These are phyloP conservation scores for Akanthomyces lecanii DNA, from an alignment of 2,329 filamentous ascomycete genomes.

Conservation along the genomic window DNA sequence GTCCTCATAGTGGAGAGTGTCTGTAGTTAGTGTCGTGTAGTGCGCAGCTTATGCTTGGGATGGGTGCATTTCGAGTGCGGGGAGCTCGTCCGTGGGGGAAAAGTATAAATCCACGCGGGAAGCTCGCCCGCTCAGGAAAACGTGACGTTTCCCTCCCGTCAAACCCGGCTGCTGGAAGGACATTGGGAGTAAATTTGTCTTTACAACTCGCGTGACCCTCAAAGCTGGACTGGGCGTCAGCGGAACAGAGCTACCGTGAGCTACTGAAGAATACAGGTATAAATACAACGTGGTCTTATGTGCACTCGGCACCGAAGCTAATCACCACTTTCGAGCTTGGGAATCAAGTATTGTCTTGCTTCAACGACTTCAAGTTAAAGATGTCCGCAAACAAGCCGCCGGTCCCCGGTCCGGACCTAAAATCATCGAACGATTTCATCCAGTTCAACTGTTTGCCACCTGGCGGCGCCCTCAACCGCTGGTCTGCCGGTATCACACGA, in stretches of 20 bases:
- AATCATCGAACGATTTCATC: constrained; percentile 49
- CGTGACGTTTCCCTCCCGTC: neutral
- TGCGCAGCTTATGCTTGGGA: neutral
- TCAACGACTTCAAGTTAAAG: neutral
- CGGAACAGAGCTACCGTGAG: neutral
- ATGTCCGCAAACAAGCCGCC: neutral
- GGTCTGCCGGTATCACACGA: constrained; percentile 76
- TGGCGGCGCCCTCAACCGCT: constrained; percentile 68
- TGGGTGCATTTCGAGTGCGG: neutral
- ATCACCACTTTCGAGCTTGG: neutral
- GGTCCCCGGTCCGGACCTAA: constrained; percentile 32
- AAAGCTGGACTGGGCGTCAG: neutral
- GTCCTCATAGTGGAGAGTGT: constrained; percentile 1
- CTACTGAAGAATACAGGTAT: neutral
- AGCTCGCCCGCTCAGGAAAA: neutral
- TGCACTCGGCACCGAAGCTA: neutral
- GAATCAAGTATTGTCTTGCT: neutral
- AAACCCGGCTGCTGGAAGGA: neutral
- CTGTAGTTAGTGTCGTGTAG: neutral
- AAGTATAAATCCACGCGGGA: neutral
- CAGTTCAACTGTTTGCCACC: constrained; percentile 49
- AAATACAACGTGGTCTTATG: neutral
- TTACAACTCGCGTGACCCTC: too few species aligned
- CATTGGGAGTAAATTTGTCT: neutral
- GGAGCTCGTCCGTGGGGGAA: neutral